Evolutionary conservation across 2,329 filamentous ascomycete genomes (phyloP).

Genomic region (Penicillium sp.): DNA sequence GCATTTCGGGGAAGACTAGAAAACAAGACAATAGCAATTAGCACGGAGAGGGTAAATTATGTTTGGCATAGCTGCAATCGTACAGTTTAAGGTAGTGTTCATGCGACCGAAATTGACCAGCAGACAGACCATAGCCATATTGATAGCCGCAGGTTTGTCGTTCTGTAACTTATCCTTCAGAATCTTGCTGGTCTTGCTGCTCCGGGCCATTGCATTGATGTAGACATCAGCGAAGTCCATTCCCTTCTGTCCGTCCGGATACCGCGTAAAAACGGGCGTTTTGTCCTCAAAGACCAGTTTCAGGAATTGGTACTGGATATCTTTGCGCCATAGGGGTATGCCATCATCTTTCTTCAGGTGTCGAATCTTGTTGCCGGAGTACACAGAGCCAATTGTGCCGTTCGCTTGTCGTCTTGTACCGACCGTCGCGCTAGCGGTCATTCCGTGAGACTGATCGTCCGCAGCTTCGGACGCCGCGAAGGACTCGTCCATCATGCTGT

Average conservation of each 20-base stretch:
- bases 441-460: constrained; percentile 38
- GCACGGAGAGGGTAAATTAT: neutral
- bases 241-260: constrained; percentile 75
- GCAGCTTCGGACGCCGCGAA: constrained; percentile 35
- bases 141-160: constrained; percentile 86
- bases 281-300: constrained; percentile 62
- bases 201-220: constrained; percentile 96
- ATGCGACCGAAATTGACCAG: constrained; percentile 96
- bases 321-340: constrained; percentile 64
- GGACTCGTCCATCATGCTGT: constrained; percentile 34
- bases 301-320: constrained; percentile 65
- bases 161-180: constrained; percentile 93
- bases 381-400: constrained; percentile 64
- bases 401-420: constrained; percentile 61
- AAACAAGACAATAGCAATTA: constrained; percentile 5
- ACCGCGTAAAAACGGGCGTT: constrained; percentile 77
- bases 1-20: constrained; percentile 97
- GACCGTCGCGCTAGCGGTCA: constrained; percentile 41
- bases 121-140: constrained; percentile 99
- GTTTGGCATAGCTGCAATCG: constrained; percentile 30
- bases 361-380: constrained; percentile 65
- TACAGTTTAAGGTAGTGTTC: constrained; percentile 98
- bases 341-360: constrained; percentile 67
- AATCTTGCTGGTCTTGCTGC: constrained; percentile 98
- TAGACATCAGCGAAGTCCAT: constrained; percentile 88